These are phyloP conservation scores for Apiospora sp. DNA, from an alignment of 2,329 filamentous ascomycete species.

Conservation along the genomic window DNA sequence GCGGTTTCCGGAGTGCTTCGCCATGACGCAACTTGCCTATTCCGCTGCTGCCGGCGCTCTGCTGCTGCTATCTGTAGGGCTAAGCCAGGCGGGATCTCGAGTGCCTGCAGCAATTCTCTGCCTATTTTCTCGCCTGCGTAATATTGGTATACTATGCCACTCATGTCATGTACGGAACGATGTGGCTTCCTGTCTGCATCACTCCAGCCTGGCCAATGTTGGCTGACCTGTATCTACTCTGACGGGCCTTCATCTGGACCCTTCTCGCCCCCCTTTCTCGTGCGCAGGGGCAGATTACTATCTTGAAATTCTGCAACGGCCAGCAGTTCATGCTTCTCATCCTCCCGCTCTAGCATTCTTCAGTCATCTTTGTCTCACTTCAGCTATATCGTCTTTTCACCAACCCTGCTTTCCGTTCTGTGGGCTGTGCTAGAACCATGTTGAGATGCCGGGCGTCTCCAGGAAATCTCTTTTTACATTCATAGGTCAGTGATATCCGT, in stretches of 20 bases:
- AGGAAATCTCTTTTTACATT: slow-evolving; percentile 36
- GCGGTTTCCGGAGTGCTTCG: slow-evolving; percentile 21
- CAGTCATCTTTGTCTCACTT: slow-evolving; percentile 34
- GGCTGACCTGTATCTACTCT: neutral
- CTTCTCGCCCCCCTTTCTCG: slow-evolving; percentile 22
- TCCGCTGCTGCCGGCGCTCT: neutral
- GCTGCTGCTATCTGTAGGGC: slow-evolving; percentile 10
- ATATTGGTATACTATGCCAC: slow-evolving; percentile 11
- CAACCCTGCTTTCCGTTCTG: slow-evolving; percentile 34
- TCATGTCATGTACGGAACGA: slow-evolving; percentile 13
- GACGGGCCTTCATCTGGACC: slow-evolving; percentile 21
- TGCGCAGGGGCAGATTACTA: slow-evolving; percentile 24
- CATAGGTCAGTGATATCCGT: slow-evolving; percentile 42
- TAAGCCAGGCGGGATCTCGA: neutral
- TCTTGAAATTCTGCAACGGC: slow-evolving; percentile 37
- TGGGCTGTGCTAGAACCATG: slow-evolving; percentile 41
- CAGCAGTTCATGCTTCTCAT: slow-evolving; percentile 30
- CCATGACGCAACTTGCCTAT: slow-evolving; percentile 27
- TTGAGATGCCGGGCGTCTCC: slow-evolving; percentile 46
- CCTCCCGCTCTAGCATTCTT: slow-evolving; percentile 32
- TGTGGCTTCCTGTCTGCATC: slow-evolving; percentile 8
- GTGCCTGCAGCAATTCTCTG: neutral
- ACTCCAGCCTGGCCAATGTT: slow-evolving; percentile 3
- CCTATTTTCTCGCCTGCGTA: slow-evolving; percentile 1
- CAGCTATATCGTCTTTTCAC: slow-evolving; percentile 37